Evolutionary conservation across 2,329 filamentous ascomycete species (phyloP).

Genomic region (Colletotrichum lentis): DNA sequence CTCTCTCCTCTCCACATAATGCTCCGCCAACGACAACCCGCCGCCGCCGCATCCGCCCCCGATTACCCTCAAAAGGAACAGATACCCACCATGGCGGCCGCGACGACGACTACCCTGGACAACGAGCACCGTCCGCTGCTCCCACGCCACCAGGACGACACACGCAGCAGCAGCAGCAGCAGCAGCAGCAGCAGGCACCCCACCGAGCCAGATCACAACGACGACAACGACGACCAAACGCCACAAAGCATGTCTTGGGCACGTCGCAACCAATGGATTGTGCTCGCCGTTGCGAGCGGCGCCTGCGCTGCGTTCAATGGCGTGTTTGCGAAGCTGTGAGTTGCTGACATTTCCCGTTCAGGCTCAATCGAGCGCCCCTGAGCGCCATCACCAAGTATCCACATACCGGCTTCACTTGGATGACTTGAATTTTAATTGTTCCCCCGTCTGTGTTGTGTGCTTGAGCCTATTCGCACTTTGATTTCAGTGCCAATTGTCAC

Average conservation of each 20-base stretch:
- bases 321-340: slow-evolving; percentile 83
- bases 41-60: slow-evolving; percentile 31
- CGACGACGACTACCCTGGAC: slow-evolving; percentile 33
- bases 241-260: slow-evolving; percentile 41
- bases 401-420: neutral
- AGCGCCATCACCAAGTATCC: slow-evolving; percentile 8
- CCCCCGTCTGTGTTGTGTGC: neutral
- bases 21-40: slow-evolving; percentile 41
- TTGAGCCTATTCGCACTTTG: neutral
- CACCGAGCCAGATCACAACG: slow-evolving; percentile 5
- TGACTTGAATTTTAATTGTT: neutral
- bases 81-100: slow-evolving; percentile 39
- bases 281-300: slow-evolving; percentile 76
- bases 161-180: slow-evolving; percentile 17
- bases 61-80: slow-evolving; percentile 32
- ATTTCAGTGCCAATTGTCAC: neutral
- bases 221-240: neutral
- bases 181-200: slow-evolving; percentile 3
- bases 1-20: slow-evolving; percentile 34
- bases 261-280: slow-evolving; percentile 64
- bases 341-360: slow-evolving; percentile 36
- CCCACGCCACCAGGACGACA: slow-evolving; percentile 33
- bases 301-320: slow-evolving; percentile 83
- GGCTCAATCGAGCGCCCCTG: neutral
- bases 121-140: slow-evolving; percentile 42